phyloP scores from a whole-genome alignment of 257 asterid genomes.

The Solanum lignicaule region DNA sequence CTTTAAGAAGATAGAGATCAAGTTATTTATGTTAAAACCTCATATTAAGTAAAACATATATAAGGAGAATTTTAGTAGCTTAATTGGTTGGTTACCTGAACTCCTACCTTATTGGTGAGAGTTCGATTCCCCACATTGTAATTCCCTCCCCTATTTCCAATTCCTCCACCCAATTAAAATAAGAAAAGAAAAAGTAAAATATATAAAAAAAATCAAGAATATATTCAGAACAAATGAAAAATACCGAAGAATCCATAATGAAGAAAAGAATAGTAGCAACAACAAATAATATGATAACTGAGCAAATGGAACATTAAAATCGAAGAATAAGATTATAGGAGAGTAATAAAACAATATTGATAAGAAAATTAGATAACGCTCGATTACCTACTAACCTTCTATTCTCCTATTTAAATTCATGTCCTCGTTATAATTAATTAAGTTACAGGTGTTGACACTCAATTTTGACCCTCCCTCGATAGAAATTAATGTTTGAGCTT shows the following conservation, averaged over 20 bases:
- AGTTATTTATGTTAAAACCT: not conserved
- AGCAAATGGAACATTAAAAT: not conserved
- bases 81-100: too few species aligned
- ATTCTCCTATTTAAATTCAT: not conserved
- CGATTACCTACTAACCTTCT: not conserved
- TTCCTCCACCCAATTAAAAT: too few species aligned
- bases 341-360: not conserved
- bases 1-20: not conserved
- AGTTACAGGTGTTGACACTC: rapidly evolving
- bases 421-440: not conserved
- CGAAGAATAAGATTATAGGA: not conserved
- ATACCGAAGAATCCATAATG: not conserved
- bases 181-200: too few species aligned
- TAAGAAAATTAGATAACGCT: not conserved
- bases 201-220: not conserved
- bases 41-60: too few species aligned
- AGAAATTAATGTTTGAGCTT: too few species aligned
- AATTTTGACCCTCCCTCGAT: too few species aligned
- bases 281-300: not conserved
- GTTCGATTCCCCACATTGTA: too few species aligned
- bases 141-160: too few species aligned
- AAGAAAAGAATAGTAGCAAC: not conserved
- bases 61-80: too few species aligned
- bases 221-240: not conserved
- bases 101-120: too few species aligned